A percentile compares a stretch with the other conserved stretches of the same genome.
Evolutionary conservation across 2,329 filamentous ascomycete genomes (phyloP).

Genomic region (Epichloe typhina): DNA sequence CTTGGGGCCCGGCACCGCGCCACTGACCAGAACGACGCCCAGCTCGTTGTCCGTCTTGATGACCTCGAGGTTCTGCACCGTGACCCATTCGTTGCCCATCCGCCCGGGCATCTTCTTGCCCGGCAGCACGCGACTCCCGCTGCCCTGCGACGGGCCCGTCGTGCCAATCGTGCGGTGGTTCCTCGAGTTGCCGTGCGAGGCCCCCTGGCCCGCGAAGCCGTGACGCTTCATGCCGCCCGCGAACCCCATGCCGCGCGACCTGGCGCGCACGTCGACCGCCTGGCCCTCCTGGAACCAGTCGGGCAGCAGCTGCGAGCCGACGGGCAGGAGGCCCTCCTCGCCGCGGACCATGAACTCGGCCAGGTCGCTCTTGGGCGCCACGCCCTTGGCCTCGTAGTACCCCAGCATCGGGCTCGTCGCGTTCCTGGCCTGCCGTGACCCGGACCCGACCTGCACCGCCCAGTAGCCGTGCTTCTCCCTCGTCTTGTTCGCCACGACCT

Average conservation of each 20-base stretch:
- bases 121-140: slow-evolving; percentile 81
- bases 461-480: slow-evolving; percentile 73
- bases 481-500: slow-evolving; percentile 82
- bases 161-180: slow-evolving; percentile 90
- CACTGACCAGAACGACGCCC: slow-evolving; percentile 79
- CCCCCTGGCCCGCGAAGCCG: slow-evolving; percentile 78
- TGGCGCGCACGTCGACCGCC: slow-evolving; percentile 72
- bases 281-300: slow-evolving; percentile 87
- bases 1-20: slow-evolving; percentile 78
- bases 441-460: slow-evolving; percentile 80
- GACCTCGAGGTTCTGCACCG: slow-evolving; percentile 82
- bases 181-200: slow-evolving; percentile 89
- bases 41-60: slow-evolving; percentile 77
- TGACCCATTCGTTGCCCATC: slow-evolving; percentile 84
- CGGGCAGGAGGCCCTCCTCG: slow-evolving; percentile 55
- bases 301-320: slow-evolving; percentile 67
- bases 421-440: slow-evolving; percentile 60
- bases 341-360: slow-evolving; percentile 78
- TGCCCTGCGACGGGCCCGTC: slow-evolving; percentile 76
- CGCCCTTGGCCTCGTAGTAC: slow-evolving; percentile 70
- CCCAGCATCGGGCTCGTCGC: slow-evolving; percentile 73
- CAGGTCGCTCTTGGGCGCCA: slow-evolving; percentile 73
- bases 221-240: slow-evolving; percentile 96
- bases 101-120: slow-evolving; percentile 97
- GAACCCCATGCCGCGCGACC: slow-evolving; percentile 81